These are phyloP conservation scores for Globisporangium spiculum DNA, from an alignment of 352 stramenopile genomes.

Conservation along the genomic window DNA sequence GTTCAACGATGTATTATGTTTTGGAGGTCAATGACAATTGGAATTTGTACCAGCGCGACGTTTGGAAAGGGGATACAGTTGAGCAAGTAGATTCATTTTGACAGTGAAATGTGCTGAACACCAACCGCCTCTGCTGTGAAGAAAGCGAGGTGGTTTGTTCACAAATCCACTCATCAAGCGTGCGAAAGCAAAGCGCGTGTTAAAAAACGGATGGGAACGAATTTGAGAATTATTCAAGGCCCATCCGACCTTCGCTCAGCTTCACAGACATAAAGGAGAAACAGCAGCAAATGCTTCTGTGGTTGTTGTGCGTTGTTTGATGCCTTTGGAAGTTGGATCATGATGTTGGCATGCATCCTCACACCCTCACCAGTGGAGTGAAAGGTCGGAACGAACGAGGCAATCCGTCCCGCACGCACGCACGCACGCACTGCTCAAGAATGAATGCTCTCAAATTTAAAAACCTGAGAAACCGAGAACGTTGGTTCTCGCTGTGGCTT, in stretches of 20 bases:
- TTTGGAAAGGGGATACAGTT: not conserved
- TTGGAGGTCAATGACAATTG: not conserved
- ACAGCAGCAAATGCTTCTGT: not conserved
- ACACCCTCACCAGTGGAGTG: too few relatives aligned
- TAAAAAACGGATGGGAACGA: constrained; percentile 8
- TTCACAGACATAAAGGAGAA: not conserved
- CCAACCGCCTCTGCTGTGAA: not conserved
- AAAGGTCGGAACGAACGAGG: not conserved
- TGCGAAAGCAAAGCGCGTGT: not conserved
- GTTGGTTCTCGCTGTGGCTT: not conserved
- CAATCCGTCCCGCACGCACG: not conserved
- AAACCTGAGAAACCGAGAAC: too few relatives aligned
- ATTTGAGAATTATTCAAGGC: not conserved
- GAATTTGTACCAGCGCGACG: not conserved
- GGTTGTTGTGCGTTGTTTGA: not conserved
- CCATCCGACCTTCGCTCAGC: not conserved
- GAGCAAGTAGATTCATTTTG: not conserved
- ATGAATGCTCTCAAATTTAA: not conserved
- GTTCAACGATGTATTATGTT: not conserved
- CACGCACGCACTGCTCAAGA: not conserved
- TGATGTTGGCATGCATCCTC: not conserved
- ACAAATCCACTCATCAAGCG: constrained; percentile 10
- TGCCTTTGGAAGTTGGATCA: not conserved
- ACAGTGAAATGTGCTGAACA: not conserved
- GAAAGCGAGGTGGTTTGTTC: not conserved